Evolutionary conservation across 257 asterid species (phyloP), one percentile per base, ranked within the genome.

Genomic region (Voacanga thouarsii): DNA sequence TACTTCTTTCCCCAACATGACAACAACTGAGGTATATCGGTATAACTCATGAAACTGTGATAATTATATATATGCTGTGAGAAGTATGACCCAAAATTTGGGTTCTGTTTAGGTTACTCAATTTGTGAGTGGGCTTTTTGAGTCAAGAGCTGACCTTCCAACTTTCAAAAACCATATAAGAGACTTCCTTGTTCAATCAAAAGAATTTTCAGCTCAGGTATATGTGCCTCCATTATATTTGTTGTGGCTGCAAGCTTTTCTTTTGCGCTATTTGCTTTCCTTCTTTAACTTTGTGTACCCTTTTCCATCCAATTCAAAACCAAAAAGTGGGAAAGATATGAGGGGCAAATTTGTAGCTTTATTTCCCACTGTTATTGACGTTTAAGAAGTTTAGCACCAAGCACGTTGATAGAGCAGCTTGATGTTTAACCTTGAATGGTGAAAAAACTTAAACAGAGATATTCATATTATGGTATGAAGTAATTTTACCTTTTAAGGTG

Each of bases 141-240:
- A 92, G 81, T 92, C 98, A 0, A 85, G 92, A 74, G 51, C 60
- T 53, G 97, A 96, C 77, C 89, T 88, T 72, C 21, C 96, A 5
- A 66, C 89, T 18, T 96, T 96, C 94, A 96, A 93, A 84, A 86
- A 90, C 86, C 96, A 90, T 75, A 92, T 93, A 72, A 83, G 98
- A 81, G 99, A 96, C 82, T 96, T 96, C 82, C 99, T 96, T 50
- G 91, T 92, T 81, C 99, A 96, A 82, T 93, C 99, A 19, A 96
- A 96, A 81, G 99, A 91, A 77, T 96, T 96, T 82, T 93, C 99
- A 51, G 97, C 98, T 80, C 99, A 96, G 98, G 99, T 96, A 79
- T 19, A 39, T 66, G 39, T 12, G 5, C 30, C 18, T 30, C 15
- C 51, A 4, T 41, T 3, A 21, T n/a, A 10, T 5, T 57, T 39